Evolutionary conservation across 2,329 filamentous ascomycete genomes (phyloP), one percentile per base, ranked within the genome.

Genomic region (Aspergillus versicolor): DNA sequence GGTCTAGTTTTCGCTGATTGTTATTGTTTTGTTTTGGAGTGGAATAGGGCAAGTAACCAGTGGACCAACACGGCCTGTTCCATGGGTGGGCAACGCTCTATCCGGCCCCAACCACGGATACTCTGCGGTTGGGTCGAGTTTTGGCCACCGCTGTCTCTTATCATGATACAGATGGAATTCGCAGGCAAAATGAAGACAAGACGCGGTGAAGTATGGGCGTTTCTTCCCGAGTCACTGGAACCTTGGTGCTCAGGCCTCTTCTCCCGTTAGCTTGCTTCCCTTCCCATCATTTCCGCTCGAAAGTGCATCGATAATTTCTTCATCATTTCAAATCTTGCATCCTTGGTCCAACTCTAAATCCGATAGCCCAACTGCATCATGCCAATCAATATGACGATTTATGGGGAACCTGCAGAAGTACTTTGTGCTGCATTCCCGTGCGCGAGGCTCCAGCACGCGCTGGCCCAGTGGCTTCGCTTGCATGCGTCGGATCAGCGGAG

Each of bases 311-410:
- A 37, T 13, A 37, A 37, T n/a, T n/a, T 37, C 24, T n/a, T 37
- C 34, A 5, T 37, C 34, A 37, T 37, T n/a, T n/a, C 34, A 37
- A 30, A 37, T 37, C 13, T n/a, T 37, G 13, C 41, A 24, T 43
- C 42, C 19, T 56, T 56, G 22, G 54, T 40, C 15, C 22, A 50
- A 56, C 46, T 55, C 46, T 43, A 46, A 51, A 24, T 46, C 38
- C 48, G 21, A 56, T 40, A 52, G 42, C n/a, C 22, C 30, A 17
- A 42, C 24, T 37, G 5, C 34, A 42, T 17, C 21, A n/a, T 52
- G 21, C 24, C 47, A 50, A 50, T 43, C 41, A 21, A 27, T 38
- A 21, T 24, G 22, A 38, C 5, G 12, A 27, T 21, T 38, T 41
- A 53, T 27, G 41, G 13, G 13, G 43, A 41, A 34, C 51, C 42